Percentiles rank a stretch among this genome's conserved stretches.
Conservation (phyloP, 2,329 filamentous ascomycete genomes). For the Fusarium protoensiforme region DNA sequence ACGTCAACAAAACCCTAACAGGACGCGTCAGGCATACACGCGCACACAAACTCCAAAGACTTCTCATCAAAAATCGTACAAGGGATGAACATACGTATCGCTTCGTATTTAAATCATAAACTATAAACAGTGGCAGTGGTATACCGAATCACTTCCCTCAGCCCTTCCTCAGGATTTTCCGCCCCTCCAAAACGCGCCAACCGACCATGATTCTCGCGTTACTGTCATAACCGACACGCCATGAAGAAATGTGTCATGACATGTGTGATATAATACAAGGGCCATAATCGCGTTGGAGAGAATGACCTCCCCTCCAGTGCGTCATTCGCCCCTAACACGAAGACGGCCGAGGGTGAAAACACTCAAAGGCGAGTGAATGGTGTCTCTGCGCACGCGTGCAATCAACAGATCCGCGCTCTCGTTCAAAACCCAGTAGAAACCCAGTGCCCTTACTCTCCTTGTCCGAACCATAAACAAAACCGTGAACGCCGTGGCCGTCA, state of each 20-base stretch:
- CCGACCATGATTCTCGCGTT: conserved; percentile 25
- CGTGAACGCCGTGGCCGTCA: conserved; percentile 52
- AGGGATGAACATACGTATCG: not conserved
- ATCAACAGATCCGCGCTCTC: conserved; percentile 40
- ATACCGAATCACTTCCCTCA: conserved; percentile 28
- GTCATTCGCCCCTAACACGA: conserved; percentile 29
- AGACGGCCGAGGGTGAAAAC: conserved; percentile 34
- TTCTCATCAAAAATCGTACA: not conserved
- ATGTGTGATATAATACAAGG: conserved; percentile 40
- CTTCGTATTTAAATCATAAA: conserved; percentile 21
- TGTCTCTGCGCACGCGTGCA: conserved; percentile 34
- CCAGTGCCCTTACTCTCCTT: conserved; percentile 42
- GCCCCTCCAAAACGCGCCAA: conserved; percentile 22
- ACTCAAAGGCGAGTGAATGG: conserved; percentile 30
- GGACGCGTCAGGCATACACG: conserved; percentile 24
- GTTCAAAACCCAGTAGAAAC: conserved; percentile 39
- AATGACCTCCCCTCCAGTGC: conserved; percentile 31
- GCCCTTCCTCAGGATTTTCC: conserved; percentile 28
- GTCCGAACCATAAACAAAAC: conserved; percentile 43
- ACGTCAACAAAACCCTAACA: conserved; percentile 42
- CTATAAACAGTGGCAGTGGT: conserved; percentile 38
- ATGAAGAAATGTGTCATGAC: conserved; percentile 32
- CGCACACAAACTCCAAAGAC: conserved; percentile 4
- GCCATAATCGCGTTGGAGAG: conserved; percentile 33
- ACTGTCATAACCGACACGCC: conserved; percentile 30